Conservation (phyloP, 805 yeast species). For the Torulaspora franciscae region DNA sequence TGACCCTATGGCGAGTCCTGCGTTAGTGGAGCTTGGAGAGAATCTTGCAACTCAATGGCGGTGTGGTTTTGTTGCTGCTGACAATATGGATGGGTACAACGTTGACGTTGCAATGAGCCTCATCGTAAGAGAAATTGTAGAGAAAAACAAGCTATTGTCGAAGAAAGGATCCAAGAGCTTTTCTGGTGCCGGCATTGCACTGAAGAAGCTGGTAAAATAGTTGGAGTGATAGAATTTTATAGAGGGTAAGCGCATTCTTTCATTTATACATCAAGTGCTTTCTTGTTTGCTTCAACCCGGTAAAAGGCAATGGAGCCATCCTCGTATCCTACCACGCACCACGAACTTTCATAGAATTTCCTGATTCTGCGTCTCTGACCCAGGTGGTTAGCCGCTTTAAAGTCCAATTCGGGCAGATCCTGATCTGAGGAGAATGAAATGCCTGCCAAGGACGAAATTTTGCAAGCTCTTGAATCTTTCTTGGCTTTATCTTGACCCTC, state of each 20-base stretch:
- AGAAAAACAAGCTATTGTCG: constrained; percentile 35
- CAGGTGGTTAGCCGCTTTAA: not conserved
- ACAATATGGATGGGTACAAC: constrained; percentile 45
- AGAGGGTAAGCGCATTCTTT: not conserved
- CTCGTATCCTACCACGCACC: constrained; percentile 34
- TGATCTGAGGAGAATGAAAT: not conserved
- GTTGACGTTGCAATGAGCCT: constrained; percentile 56
- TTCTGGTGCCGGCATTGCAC: not conserved
- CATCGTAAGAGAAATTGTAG: constrained; percentile 56
- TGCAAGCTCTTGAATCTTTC: constrained; percentile 4
- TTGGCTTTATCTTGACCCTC: constrained; percentile 8
- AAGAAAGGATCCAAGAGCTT: constrained; percentile 6
- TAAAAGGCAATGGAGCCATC: constrained; percentile 29
- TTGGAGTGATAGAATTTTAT: not conserved
- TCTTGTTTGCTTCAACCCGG: not conserved
- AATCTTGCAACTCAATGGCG: constrained; percentile 57
- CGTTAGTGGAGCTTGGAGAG: constrained; percentile 53
- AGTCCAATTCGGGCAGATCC: not conserved
- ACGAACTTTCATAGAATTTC: constrained; percentile 14
- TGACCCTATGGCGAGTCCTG: constrained; percentile 56
- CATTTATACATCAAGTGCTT: not conserved
- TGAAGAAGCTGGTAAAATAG: constrained; percentile 5
- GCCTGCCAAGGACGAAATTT: constrained; percentile 5
- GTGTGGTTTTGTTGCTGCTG: constrained; percentile 61
- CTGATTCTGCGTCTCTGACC: constrained; percentile 21